phyloP scores from a whole-genome alignment of 2,329 filamentous ascomycete species.

The Beauveria brongniartii region DNA sequence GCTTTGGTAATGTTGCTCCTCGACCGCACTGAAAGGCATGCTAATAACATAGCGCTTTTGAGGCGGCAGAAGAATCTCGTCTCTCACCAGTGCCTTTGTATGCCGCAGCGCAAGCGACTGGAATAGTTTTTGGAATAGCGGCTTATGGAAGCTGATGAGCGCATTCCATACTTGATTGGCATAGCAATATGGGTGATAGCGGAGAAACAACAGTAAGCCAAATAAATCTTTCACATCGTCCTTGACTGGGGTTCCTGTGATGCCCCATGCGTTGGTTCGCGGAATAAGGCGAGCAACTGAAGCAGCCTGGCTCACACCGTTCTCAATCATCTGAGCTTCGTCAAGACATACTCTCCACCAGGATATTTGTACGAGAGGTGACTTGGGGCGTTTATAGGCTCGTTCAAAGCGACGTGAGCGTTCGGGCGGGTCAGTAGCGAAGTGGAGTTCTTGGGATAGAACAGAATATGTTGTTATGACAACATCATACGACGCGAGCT shows the following conservation, averaged over 20 bases:
- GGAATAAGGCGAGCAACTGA: conserved; percentile 72
- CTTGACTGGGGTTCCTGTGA: conserved; percentile 80
- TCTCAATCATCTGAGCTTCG: conserved; percentile 90
- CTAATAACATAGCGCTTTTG: conserved; percentile 85
- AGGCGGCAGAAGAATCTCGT: conserved; percentile 69
- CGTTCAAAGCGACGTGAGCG: conserved; percentile 58
- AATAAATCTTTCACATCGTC: conserved; percentile 70
- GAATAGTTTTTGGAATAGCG: conserved; percentile 62
- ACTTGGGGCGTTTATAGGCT: conserved; percentile 57
- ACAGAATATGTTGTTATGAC: conserved; percentile 60
- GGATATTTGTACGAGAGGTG: conserved; percentile 69
- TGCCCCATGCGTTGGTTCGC: conserved; percentile 80
- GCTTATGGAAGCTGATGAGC: conserved; percentile 52
- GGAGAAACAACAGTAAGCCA: conserved; percentile 73
- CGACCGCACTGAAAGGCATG: conserved; percentile 81
- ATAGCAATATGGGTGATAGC: conserved; percentile 66
- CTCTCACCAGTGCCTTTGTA: conserved; percentile 71
- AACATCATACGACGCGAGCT: conserved; percentile 46
- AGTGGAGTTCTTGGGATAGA: conserved; percentile 74
- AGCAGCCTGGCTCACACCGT: conserved; percentile 75
- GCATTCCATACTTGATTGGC: conserved; percentile 58
- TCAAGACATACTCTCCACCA: conserved; percentile 83
- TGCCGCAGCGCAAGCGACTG: conserved; percentile 69
- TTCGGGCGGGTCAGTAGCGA: conserved; percentile 60
- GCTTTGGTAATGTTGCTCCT: conserved; percentile 79